Percentiles rank a stretch among this genome's conserved stretches.
Conservation (phyloP, 805 yeast species). For the Yarrowia keelungensis region DNA sequence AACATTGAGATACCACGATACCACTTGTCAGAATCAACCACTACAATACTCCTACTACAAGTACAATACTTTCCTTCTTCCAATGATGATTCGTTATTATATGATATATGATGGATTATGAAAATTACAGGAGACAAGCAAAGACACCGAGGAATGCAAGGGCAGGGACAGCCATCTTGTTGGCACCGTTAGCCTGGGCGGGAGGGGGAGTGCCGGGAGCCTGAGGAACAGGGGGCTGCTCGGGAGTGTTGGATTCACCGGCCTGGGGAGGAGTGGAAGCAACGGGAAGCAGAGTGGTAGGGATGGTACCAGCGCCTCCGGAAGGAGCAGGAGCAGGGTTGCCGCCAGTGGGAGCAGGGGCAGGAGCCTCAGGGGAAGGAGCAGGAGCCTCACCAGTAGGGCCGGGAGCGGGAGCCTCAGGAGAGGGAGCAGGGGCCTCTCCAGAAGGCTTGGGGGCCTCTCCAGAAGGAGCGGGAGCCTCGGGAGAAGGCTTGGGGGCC, state of each 20-base stretch:
- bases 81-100: not conserved
- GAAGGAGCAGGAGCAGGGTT: conserved; percentile 20
- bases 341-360: not conserved
- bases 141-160: conserved; percentile 24
- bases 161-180: conserved; percentile 36
- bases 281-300: conserved; percentile 25
- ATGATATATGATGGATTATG: not conserved
- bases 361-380: conserved; percentile 13
- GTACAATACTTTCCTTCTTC: no score
- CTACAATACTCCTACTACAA: no score
- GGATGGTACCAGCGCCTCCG: conserved; percentile 1
- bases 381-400: not conserved
- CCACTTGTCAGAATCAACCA: no score
- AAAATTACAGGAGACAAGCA: conserved; percentile 27
- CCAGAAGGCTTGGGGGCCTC: conserved; percentile 3
- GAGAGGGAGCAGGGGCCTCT: conserved; percentile 4
- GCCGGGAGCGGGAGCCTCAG: conserved; percentile 9
- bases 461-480: not conserved
- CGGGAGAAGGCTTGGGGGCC: conserved; percentile 4
- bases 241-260: conserved; percentile 8
- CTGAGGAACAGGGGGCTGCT: conserved; percentile 15
- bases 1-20: no score
- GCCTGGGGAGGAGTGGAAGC: conserved; percentile 7
- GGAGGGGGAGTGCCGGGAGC: conserved; percentile 25
- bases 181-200: conserved; percentile 31